Evolutionary conservation across 306 rosid genomes (phyloP), one percentile per base, ranked within the genome.

Genomic region (Carpinus viminea): DNA sequence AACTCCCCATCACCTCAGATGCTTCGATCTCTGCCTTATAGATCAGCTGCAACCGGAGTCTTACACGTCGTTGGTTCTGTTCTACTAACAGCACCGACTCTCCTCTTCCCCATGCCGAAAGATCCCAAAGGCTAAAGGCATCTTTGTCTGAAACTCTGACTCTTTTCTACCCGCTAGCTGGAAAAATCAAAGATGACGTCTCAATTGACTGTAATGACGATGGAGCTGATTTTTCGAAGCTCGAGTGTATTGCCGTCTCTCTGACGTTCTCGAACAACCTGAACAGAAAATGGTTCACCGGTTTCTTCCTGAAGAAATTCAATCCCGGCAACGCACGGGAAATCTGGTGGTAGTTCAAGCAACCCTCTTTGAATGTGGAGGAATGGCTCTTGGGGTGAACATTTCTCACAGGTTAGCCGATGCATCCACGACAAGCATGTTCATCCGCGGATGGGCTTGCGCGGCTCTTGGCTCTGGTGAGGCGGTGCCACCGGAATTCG

Each of bases 391-490:
- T 16, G 84, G 78, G 0, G 65, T 83, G 3, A 36, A 70, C 10
- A 7, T 83, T 7, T 81, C 83, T 7, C 91, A 88, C 70, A 88
- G 79, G 83, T 62, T 83, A 4, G 85, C 79, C 13, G 91, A 88
- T 46, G 75, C 81, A 3, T 28, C 31, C 31, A 28, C 31, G 31
- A 28, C 31, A 28, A 59, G 46, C 4, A 74, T 54, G 0, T 83
- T 88, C 79, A 8, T 83, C 50, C 54, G 64, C 18, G 73, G 64
- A 7, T 88, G 89, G 86, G 78, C 79, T 2, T 52, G 54, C 21
- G 38, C 26, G 0, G 76, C 83, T 34, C 61, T 71, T 1, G 78
- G 82, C 8, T 13, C 12, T 21, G 11, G 8, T 12, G 28, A 73
- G 55, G 50, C 16, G 4, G 50, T 75, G 34, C 12, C 4, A 43